Evolutionary conservation across 768 basidiomycete species (phyloP).

Genomic region (Nidularia sp.): DNA sequence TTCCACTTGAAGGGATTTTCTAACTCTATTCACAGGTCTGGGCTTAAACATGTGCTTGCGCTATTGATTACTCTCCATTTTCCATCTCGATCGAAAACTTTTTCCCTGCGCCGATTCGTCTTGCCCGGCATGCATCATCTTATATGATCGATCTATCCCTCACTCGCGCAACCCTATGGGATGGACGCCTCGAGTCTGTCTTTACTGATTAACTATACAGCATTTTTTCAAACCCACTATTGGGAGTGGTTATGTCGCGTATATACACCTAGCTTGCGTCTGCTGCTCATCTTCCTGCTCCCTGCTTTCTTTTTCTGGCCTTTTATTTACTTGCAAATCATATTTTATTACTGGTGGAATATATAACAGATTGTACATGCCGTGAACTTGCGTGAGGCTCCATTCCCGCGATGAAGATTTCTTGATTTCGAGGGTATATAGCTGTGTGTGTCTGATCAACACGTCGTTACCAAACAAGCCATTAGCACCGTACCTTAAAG

Average conservation of each 20-base stretch:
- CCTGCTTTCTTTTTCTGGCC: constrained; percentile 26
- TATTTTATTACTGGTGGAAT: constrained; percentile 1
- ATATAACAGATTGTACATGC: not conserved
- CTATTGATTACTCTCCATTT: constrained; percentile 10
- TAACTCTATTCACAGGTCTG: constrained; percentile 54
- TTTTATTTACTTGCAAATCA: constrained; percentile 37
- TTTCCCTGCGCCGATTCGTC: not conserved
- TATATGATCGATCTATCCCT: constrained; percentile 38
- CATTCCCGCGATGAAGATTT: too few relatives aligned
- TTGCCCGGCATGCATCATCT: too few relatives aligned
- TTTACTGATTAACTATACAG: constrained; percentile 42
- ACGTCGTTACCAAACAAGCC: not conserved
- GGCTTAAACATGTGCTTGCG: constrained; percentile 52
- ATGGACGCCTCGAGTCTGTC: constrained; percentile 60
- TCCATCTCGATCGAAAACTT: constrained; percentile 11
- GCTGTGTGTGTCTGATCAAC: not conserved
- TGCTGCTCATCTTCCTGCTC: constrained; percentile 29
- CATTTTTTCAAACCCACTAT: constrained; percentile 22
- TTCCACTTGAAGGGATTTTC: constrained; percentile 2
- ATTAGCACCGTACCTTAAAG: too few relatives aligned
- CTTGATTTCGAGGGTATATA: not conserved
- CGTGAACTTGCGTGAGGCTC: too few relatives aligned
- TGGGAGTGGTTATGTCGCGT: constrained; percentile 13
- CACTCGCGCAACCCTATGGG: constrained; percentile 38
- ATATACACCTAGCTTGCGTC: constrained; percentile 14